Base-by-base conservation (phyloP, 331 rosid species). In the Pyrus hybrid region DNA sequence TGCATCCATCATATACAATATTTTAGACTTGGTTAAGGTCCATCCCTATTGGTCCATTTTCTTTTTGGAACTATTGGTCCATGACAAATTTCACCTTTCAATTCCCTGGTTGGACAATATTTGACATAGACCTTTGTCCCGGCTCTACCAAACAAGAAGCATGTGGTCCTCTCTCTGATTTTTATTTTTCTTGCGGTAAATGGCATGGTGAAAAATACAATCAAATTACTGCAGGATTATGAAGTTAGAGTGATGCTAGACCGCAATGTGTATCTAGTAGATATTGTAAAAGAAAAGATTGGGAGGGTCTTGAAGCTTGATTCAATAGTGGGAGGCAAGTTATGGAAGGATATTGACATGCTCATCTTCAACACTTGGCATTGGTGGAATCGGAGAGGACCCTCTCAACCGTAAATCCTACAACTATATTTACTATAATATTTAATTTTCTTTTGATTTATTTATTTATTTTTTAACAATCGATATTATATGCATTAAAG, bases 321-420 rank as follows among this genome's bases (percentile, higher is more conserved):
- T 51, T 87, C 97, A 5, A 89, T 94, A 5, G 61, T 62, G 63
- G 89, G 90, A 75, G 63, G 89, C 76, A 90, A 90, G 70, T 33
- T 83, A 2, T 94, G 99, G 99, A 68, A 57, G 33, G 80, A 79
- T 4, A 11, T 88, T 43, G 92, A 94, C 74, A 83, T 86, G 81
- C 97, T 94, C 67, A 73, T 94, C 83, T 94, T 94, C 66, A 94
- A 94, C 88, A 94, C 99, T 5, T 94, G 99, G 99, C 99, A 94
- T 20, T 94, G 97, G 99, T 94, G 99, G 99, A 79, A 33, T 71
- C 93, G 99, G 13, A 90, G 97, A 76, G 97, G 97, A 73, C 92
- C 99, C 22, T 68, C 97, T 37, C 99, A 94, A 80, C 97, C 97
- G 99, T 94, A 86, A 51, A 1, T 83, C 77, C 30, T 33, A 6